Base-by-base conservation (phyloP, 805 yeast species). In the Spathaspora gorwiae region DNA sequence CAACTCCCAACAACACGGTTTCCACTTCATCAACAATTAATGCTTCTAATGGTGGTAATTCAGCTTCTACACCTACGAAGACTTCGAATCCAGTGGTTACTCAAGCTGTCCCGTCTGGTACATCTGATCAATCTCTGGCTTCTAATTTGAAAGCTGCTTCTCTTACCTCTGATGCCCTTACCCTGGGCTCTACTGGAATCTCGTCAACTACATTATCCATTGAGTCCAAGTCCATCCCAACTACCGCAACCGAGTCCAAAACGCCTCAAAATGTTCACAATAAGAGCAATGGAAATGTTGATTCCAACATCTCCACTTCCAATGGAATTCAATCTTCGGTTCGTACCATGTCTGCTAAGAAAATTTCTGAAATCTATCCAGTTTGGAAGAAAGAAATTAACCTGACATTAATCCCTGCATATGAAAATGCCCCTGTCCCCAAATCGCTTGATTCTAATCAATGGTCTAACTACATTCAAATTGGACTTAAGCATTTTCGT, bases 401-500 rank as follows among this genome's bases (percentile, higher is more conserved):
- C 13, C 24, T 24, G 26, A 36, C 39, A 9, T 36, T 36, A n/a
- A 36, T 26, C 26, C 40, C 35, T 10, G 37, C 37, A 26, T 42
- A 42, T 32, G 11, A 12, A 3, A 6, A 37, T 8, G 26, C n/a
- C n/a, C 14, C 34, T 12, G 33, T 32, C 14, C 45, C 45, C n/a
- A n/a, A 24, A 7, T 35, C 9, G 7, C 13, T 26, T n/a, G 26
- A 19, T 10, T n/a, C 19, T n/a, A 24, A 42, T n/a, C n/a, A 42
- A 14, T 42, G 45, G 45, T 30, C n/a, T 5, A 11, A 26, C 7
- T 42, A 37, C 12, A 42, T 42, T 8, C 19, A 37, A 12, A 5
- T 19, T 26, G 45, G 45, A 13, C 39, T 42, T 29, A 31, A 33
- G 6, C 37, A 37, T 32, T 42, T 37, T 30, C 24, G 30, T 6